A percentile compares a stretch with the other conserved stretches of the same genome.
Conservation (phyloP, 768 basidiomycete species). For the Pulveroboletus ravenelii region DNA sequence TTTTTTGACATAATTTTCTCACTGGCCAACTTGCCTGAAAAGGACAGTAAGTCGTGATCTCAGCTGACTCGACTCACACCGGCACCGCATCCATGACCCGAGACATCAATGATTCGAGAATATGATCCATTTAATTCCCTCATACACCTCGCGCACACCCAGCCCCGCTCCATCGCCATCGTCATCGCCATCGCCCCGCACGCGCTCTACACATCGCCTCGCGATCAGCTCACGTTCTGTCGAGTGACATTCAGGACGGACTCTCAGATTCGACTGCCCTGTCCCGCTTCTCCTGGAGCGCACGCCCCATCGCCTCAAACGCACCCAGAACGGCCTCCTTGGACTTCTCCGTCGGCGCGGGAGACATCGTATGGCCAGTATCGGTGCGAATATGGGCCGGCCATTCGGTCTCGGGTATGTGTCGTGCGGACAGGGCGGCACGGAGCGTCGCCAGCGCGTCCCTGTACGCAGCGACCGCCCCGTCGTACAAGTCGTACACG, state of each 20-base stretch:
- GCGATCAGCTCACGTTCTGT: slow-evolving; percentile 12
- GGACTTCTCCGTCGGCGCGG: slow-evolving; percentile 9
- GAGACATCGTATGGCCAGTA: neutral
- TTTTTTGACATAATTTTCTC: too few relatives aligned
- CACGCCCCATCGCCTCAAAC: slow-evolving; percentile 68
- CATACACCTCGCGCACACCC: slow-evolving; percentile 32
- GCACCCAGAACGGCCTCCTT: slow-evolving; percentile 47
- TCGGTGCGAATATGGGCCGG: slow-evolving; percentile 44
- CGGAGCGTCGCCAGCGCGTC: slow-evolving; percentile 48
- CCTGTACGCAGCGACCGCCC: slow-evolving; percentile 60
- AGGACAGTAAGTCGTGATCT: too few relatives aligned
- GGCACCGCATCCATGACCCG: neutral
- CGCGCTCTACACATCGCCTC: slow-evolving; percentile 10
- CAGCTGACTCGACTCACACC: slow-evolving; percentile 1
- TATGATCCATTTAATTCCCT: slow-evolving; percentile 46
- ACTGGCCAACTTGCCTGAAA: too few relatives aligned
- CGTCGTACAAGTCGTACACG: slow-evolving; percentile 84
- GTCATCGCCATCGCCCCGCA: slow-evolving; percentile 15
- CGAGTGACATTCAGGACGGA: slow-evolving; percentile 28
- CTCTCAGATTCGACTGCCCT: slow-evolving; percentile 30
- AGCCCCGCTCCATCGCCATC: slow-evolving; percentile 5
- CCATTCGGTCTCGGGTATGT: slow-evolving; percentile 61
- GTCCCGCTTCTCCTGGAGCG: slow-evolving; percentile 45
- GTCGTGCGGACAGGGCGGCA: slow-evolving; percentile 41
- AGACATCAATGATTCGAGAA: slow-evolving; percentile 40